Conservation (phyloP, 2,329 filamentous ascomycete species). For the Pseudodiploospora longispora region DNA sequence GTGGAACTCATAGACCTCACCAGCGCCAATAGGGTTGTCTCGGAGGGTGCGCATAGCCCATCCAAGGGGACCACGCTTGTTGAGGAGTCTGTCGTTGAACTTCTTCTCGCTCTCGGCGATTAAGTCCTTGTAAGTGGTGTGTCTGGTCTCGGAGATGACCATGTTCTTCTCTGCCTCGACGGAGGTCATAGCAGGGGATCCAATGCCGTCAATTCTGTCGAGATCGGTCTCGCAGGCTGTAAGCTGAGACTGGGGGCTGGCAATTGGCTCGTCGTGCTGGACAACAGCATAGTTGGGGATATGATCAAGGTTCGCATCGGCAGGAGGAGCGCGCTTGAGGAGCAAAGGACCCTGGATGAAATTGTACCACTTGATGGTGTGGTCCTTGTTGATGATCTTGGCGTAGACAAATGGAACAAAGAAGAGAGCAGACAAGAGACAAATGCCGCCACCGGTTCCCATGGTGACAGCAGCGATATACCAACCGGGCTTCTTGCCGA, state of each 20-base stretch:
- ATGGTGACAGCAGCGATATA: conserved; percentile 61
- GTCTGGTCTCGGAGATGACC: conserved; percentile 38
- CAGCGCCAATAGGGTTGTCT: conserved; percentile 63
- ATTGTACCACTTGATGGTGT: conserved; percentile 55
- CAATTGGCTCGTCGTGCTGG: conserved; percentile 45
- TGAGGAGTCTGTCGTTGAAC: conserved; percentile 55
- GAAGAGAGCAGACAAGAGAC: conserved; percentile 54
- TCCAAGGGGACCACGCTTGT: conserved; percentile 59
- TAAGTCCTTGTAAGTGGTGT: conserved; percentile 53
- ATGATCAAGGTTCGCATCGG: conserved; percentile 42
- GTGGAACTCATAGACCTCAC: conserved; percentile 64
- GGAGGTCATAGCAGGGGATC: background rate
- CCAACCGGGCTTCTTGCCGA: conserved; percentile 58
- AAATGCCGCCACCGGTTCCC: conserved; percentile 54
- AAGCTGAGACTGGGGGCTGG: too few species aligned
- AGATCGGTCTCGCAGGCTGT: too few species aligned
- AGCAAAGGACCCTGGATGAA: conserved; percentile 56
- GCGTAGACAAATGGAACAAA: conserved; percentile 65
- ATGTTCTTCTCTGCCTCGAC: conserved; percentile 31
- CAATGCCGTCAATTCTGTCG: too few species aligned
- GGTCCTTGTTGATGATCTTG: conserved; percentile 61
- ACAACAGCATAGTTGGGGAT: conserved; percentile 74
- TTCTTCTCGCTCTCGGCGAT: conserved; percentile 46
- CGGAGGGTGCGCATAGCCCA: conserved; percentile 76
- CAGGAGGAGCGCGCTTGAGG: conserved; percentile 48